These are phyloP conservation scores for Candida sanyiensis DNA, from an alignment of 805 yeast species.

Conservation along the genomic window DNA sequence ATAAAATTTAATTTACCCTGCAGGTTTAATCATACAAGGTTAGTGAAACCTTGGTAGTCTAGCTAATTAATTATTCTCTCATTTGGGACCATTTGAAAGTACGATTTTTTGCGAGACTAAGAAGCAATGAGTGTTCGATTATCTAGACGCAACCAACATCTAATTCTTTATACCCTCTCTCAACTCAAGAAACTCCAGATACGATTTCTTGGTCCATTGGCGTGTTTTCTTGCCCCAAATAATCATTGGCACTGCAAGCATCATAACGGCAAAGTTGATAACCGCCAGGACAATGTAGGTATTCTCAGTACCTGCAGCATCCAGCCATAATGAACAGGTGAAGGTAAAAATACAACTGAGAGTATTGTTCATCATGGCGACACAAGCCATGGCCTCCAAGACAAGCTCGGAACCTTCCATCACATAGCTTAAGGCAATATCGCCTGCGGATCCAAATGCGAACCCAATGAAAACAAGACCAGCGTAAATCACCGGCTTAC, in stretches of 20 bases:
- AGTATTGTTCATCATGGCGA: slow-evolving; percentile 55
- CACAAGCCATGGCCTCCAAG: slow-evolving; percentile 68
- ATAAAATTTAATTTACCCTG: too few species aligned
- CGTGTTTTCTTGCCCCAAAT: slow-evolving; percentile 57
- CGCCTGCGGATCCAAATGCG: slow-evolving; percentile 69
- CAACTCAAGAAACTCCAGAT: slow-evolving; percentile 46
- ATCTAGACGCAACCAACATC: too few species aligned
- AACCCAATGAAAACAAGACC: slow-evolving; percentile 63
- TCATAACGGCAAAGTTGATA: slow-evolving; percentile 53
- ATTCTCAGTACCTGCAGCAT: slow-evolving; percentile 48
- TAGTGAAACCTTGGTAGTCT: too few species aligned
- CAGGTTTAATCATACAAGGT: too few species aligned
- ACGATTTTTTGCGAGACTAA: too few species aligned
- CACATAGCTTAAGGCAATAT: slow-evolving; percentile 58
- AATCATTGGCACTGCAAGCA: slow-evolving; percentile 51
- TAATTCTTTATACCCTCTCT: slow-evolving; percentile 36
- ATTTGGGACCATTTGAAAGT: too few species aligned
- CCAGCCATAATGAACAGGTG: slow-evolving; percentile 56
- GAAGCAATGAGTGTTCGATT: too few species aligned
- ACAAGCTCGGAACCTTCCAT: slow-evolving; percentile 71
- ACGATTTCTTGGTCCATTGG: slow-evolving; percentile 50
- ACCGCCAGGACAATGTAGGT: slow-evolving; percentile 58
- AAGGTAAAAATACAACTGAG: slow-evolving; percentile 64
- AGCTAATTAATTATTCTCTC: too few species aligned
- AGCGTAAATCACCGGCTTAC: slow-evolving; percentile 50